phyloP scores from a whole-genome alignment of 257 asterid genomes.

The Nicotiana tomentosiformis region DNA sequence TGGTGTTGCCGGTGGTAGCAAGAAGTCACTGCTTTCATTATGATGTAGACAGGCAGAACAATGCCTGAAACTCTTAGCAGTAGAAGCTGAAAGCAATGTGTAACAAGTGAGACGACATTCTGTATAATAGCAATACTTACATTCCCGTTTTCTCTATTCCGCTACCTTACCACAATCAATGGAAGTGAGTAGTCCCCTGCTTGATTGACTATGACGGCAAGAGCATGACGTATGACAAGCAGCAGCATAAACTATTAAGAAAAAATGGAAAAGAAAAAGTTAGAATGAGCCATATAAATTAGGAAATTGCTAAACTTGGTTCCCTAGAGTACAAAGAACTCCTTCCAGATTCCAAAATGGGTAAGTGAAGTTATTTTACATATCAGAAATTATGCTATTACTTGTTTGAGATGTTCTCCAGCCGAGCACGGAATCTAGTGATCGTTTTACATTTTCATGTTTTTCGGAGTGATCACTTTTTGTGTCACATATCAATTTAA shows the following conservation, averaged over 20 bases:
- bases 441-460: neutral
- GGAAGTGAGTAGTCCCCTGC: constrained; percentile 67
- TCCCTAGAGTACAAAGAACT: too few species aligned
- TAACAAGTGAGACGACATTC: constrained; percentile 9
- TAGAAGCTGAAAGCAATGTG: constrained; percentile 44
- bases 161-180: constrained; percentile 57
- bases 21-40: constrained; percentile 68
- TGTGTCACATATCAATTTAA: neutral
- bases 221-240: constrained; percentile 65
- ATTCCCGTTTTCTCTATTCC: neutral
- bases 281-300: neutral
- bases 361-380: too few species aligned
- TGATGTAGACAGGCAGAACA: constrained; percentile 66
- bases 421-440: neutral
- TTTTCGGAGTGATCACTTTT: neutral
- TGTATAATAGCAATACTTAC: neutral
- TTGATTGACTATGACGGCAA: constrained; percentile 58
- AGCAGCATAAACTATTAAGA: constrained; percentile 73
- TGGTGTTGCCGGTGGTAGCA: constrained; percentile 47
- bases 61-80: constrained; percentile 64
- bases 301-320: neutral
- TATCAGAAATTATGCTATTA: neutral
- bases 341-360: too few species aligned
- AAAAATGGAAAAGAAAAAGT: neutral
- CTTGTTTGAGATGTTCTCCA: neutral